Evolutionary conservation across 75 land plant species (phyloP).

Genomic region (Cryptomeria japonica): DNA sequence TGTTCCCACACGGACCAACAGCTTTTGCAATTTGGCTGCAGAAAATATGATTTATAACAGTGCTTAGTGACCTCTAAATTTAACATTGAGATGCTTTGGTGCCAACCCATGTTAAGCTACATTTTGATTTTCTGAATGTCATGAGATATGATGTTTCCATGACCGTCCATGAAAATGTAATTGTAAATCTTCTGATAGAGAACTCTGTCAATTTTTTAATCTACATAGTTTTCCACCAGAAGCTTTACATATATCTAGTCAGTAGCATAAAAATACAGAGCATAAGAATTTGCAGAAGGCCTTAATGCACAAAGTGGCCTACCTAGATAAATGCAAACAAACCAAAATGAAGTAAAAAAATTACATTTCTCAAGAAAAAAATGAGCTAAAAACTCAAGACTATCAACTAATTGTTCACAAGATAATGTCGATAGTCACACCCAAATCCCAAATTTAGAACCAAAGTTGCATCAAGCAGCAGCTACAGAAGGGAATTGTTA

Average conservation of each 20-base stretch:
- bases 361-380: neutral
- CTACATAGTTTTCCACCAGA: too few relatives aligned
- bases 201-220: too few relatives aligned
- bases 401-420: neutral
- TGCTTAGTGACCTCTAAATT: neutral
- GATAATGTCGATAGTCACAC: neutral
- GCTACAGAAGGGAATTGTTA: neutral
- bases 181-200: too few relatives aligned
- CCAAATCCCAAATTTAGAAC: neutral
- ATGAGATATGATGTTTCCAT: neutral
- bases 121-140: too few relatives aligned
- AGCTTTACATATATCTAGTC: neutral
- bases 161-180: too few relatives aligned
- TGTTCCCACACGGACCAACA: constrained; percentile 89
- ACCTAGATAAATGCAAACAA: neutral
- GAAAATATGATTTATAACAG: neutral
- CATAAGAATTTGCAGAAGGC: neutral
- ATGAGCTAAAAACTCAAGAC: neutral
- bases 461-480: neutral
- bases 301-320: neutral
- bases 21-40: constrained; percentile 94
- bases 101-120: neutral
- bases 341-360: neutral
- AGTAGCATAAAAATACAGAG: neutral
- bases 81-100: neutral